Conservation (phyloP, 768 basidiomycete species). For the Boletales sp. region DNA sequence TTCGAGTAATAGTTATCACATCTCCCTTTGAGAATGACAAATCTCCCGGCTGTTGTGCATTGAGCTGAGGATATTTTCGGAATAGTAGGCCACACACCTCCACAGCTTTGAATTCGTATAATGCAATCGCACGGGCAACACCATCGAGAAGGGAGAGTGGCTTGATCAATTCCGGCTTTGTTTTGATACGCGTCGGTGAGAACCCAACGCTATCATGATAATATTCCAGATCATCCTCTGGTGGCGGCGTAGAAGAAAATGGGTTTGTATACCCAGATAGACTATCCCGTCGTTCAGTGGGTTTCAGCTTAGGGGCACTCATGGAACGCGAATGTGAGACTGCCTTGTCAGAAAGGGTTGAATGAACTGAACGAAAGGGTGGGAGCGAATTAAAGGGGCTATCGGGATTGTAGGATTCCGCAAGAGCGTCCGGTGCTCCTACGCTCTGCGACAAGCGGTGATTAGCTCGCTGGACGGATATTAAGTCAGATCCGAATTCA, state of each 20-base stretch:
- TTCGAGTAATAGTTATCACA: slow-evolving; percentile 64
- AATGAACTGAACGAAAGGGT: slow-evolving; percentile 30
- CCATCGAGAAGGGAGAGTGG: slow-evolving; percentile 56
- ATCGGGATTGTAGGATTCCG: slow-evolving; percentile 30
- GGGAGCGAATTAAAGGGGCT: slow-evolving; percentile 35
- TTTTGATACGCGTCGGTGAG: slow-evolving; percentile 35
- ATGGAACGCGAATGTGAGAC: slow-evolving; percentile 33
- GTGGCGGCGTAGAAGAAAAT: slow-evolving; percentile 24
- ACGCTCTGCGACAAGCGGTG: slow-evolving; percentile 20
- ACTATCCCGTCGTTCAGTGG: slow-evolving; percentile 4
- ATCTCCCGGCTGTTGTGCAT: slow-evolving; percentile 57
- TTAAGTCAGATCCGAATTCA: slow-evolving; percentile 44
- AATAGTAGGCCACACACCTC: slow-evolving; percentile 44
- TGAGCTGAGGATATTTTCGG: slow-evolving; percentile 1
- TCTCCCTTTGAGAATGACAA: slow-evolving; percentile 75
- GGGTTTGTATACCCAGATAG: slow-evolving; percentile 21
- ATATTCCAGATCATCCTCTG: slow-evolving; percentile 17
- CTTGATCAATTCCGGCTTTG: slow-evolving; percentile 47
- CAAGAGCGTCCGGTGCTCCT: slow-evolving; percentile 9
- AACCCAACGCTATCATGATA: slow-evolving; percentile 6
- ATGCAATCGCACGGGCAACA: slow-evolving; percentile 67
- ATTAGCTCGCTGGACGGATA: slow-evolving; percentile 26
- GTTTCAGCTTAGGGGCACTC: slow-evolving; percentile 25
- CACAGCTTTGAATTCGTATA: slow-evolving; percentile 70
- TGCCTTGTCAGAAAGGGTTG: slow-evolving; percentile 31